These are phyloP conservation scores for Acer campestre DNA, from an alignment of 345 rosid species.

Conservation along the genomic window DNA sequence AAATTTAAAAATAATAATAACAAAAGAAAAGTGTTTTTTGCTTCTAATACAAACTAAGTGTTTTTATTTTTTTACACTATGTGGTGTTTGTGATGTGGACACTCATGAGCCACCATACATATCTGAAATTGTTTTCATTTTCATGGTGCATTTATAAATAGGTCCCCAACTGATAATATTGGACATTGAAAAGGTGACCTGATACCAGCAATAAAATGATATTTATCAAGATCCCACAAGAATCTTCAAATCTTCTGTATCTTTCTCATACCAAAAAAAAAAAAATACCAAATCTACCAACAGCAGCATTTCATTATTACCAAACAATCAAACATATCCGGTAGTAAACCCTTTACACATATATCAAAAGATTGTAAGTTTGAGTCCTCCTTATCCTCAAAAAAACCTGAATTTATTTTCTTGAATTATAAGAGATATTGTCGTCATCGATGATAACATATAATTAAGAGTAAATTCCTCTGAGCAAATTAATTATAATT, in stretches of 20 bases:
- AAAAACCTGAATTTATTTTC: too few species aligned
- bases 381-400: too few species aligned
- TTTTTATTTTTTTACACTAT: background rate
- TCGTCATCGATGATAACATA: too few species aligned
- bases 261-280: too few species aligned
- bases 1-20: background rate
- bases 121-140: slow-evolving; percentile 12
- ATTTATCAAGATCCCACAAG: slow-evolving; percentile 6
- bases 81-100: slow-evolving; percentile 24
- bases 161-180: background rate
- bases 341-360: too few species aligned
- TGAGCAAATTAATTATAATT: too few species aligned
- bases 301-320: too few species aligned
- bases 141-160: background rate
- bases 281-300: background rate
- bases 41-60: slow-evolving; percentile 32
- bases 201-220: slow-evolving; percentile 20
- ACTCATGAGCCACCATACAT: slow-evolving; percentile 13
- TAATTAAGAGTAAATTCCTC: too few species aligned
- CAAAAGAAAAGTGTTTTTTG: slow-evolving; percentile 13
- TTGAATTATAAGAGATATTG: too few species aligned
- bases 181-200: slow-evolving; percentile 26
- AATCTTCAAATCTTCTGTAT: background rate
- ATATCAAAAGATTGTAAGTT: too few species aligned
- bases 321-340: too few species aligned